Evolutionary conservation across 768 basidiomycete species (phyloP).

Genomic region (Rossbeevera mucosa): DNA sequence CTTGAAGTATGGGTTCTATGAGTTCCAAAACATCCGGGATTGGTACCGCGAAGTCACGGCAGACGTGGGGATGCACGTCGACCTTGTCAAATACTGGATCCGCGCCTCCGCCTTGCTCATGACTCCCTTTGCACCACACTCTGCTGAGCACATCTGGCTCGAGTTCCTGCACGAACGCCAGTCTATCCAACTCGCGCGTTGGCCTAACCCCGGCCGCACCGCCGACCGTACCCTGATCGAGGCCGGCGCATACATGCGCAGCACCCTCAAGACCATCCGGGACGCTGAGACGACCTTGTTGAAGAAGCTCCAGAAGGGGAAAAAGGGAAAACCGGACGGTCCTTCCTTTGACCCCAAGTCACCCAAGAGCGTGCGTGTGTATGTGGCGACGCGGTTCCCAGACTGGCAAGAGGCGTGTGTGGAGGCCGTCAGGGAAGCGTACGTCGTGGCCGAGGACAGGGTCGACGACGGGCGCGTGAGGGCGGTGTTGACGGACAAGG

Average conservation of each 20-base stretch:
- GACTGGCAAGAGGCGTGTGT: slow-evolving; percentile 91
- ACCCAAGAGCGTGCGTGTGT: slow-evolving; percentile 82
- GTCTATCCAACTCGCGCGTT: slow-evolving; percentile 79
- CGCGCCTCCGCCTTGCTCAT: slow-evolving; percentile 73
- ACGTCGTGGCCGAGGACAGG: slow-evolving; percentile 48
- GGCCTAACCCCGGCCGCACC: slow-evolving; percentile 63
- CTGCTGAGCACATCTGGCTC: slow-evolving; percentile 87
- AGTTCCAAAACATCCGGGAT: slow-evolving; percentile 85
- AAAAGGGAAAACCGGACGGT: slow-evolving; percentile 48
- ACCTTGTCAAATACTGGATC: slow-evolving; percentile 85
- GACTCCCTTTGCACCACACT: slow-evolving; percentile 89
- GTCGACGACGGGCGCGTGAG: slow-evolving; percentile 84
- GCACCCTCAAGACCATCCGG: slow-evolving; percentile 85
- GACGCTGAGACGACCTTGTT: slow-evolving; percentile 77
- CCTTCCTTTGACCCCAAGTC: slow-evolving; percentile 77
- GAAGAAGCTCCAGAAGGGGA: slow-evolving; percentile 77
- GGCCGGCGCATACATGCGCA: slow-evolving; percentile 80
- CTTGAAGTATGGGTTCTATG: slow-evolving; percentile 92
- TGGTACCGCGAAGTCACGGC: slow-evolving; percentile 94
- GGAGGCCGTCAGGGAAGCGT: slow-evolving; percentile 66
- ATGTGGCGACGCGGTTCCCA: slow-evolving; percentile 86
- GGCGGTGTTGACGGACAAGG: slow-evolving; percentile 58
- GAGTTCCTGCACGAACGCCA: slow-evolving; percentile 64
- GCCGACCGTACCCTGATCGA: slow-evolving; percentile 68
- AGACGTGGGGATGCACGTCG: slow-evolving; percentile 87